Base-by-base conservation (phyloP, 1,139 yeast species). In the Geotrichum restrictum region DNA sequence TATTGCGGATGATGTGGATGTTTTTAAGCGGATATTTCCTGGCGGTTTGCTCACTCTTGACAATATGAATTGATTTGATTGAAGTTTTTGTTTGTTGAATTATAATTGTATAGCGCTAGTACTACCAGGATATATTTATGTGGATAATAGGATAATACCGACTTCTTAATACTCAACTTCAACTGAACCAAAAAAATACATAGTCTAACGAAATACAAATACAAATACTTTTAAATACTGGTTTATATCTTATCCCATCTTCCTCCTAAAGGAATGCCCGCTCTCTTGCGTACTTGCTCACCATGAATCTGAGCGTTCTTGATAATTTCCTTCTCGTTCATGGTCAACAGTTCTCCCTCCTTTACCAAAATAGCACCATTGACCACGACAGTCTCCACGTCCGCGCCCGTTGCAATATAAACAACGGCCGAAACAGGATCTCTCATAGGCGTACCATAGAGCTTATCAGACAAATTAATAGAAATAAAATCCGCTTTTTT, bases 401-500 rank as follows among this genome's bases (percentile, higher is more conserved):
- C 65, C 48, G 55, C 59, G 18, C 65, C 65, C 24, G 63, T 62
- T 8, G 62, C 61, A 48, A 60, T 59, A 52, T 60, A 62, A 7
- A 62, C 66, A n/a, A 62, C 60, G 52, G 60, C 62, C 11, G 61
- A 56, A 7, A 58, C 59, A 19, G 64, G 64, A 34, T 49, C 53
- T 14, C 57, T 38, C 32, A 40, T 19, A 10, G 57, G 57, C 3
- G 49, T 53, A 14, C 57, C 57, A 27, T 61, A 64, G 21, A 61
- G 44, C 46, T 63, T 60, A 49, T 61, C 57, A 13, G 53, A 54
- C 19, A 62, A 52, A 52, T 62, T 55, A 31, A 62, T 55, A 1
- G 63, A 50, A 48, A 62, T 62, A 19, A 62, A 59, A 46, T 62
- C 65, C 37, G 65, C 65, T 45, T 62, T 64, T 47, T 65, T 64